These are phyloP conservation scores for Brettanomyces sp. DNA, from an alignment of 805 yeast genomes.

Conservation along the genomic window DNA sequence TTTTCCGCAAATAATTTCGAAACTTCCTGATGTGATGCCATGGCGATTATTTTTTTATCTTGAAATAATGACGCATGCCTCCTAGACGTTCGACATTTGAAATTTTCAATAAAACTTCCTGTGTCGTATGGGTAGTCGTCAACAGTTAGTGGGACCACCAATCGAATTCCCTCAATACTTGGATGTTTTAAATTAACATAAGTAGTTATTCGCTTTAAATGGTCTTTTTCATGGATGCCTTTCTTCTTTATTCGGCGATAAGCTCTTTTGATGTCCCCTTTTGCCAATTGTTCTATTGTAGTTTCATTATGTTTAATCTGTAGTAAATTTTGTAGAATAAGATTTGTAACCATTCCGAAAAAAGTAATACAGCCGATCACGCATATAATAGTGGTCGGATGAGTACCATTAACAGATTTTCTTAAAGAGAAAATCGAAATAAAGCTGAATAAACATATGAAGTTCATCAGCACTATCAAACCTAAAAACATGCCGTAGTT, in stretches of 20 bases:
- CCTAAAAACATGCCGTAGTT: conserved; percentile 57
- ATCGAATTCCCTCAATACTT: conserved; percentile 21
- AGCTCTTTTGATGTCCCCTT: conserved; percentile 20
- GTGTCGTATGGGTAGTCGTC: conserved; percentile 27
- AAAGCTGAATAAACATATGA: conserved; percentile 25
- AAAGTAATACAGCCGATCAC: conserved; percentile 36
- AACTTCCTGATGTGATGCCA: too few species aligned
- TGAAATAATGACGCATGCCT: too few species aligned
- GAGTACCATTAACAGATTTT: conserved; percentile 7
- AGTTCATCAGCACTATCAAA: conserved; percentile 31
- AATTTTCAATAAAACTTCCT: conserved; percentile 27
- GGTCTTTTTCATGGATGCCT: not conserved
- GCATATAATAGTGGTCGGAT: conserved; percentile 21
- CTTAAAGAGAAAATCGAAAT: conserved; percentile 12
- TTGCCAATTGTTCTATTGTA: conserved; percentile 5
- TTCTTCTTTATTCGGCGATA: conserved; percentile 5
- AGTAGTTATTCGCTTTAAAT: not conserved
- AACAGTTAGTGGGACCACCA: conserved; percentile 27
- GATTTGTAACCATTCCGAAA: conserved; percentile 31
- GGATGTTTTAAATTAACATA: conserved; percentile 35
- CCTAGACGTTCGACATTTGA: conserved; percentile 19
- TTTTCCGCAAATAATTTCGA: too few species aligned
- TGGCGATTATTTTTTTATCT: too few species aligned
- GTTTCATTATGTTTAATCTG: conserved; percentile 38
- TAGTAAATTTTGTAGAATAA: conserved; percentile 35